Evolutionary conservation across 352 stramenopile genomes (phyloP), one percentile per base, ranked within the genome.

Genomic region (Phytophthora kernoviae): DNA sequence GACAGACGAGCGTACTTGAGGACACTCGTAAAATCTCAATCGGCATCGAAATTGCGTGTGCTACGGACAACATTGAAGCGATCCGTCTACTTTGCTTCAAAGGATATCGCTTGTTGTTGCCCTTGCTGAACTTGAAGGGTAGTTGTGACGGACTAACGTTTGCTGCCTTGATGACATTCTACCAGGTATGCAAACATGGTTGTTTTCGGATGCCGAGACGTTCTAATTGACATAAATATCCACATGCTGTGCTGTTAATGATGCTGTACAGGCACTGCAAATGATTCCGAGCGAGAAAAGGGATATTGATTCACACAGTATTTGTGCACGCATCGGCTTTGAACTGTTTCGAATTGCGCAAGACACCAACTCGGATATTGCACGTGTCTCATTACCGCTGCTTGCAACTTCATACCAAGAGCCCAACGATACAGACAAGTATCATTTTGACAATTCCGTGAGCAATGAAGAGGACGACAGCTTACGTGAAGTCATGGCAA

Each of bases 31-130:
- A 77, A 50, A 52, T 90, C 20, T 65, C 70, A 0, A 86, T 94
- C 17, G 82, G 56, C 4, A 62, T 92, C 21, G 85, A 94, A 32
- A 70, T 92, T 4, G 82, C 85, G 1, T 78, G 59, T 24, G 71
- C 79, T 1, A 75, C 72, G 10, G 70, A 60, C 3, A 84, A 91
- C 46, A 33, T 49, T 7, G 81, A 88, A 49, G 65, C 79, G 15
- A 81, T 90, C 30, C 66, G 68, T 10, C 37, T 55, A 4, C 54
- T 92, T 15, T 70, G 70, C 48, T 91, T 91, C 54, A 91, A 87
- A 66, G 74, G 82, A 5, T 94, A 92, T 34, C 70, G 75, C 3
- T 32, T 88, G 1, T 34, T 92, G 54, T 63, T 94, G 1, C 85
- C 85, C 15, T 45, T 92, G n/a, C 58, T 92, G 0, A 81, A 90